Base-by-base conservation (phyloP, 2,329 filamentous ascomycete species). In the Cladobotryum protrusum region DNA sequence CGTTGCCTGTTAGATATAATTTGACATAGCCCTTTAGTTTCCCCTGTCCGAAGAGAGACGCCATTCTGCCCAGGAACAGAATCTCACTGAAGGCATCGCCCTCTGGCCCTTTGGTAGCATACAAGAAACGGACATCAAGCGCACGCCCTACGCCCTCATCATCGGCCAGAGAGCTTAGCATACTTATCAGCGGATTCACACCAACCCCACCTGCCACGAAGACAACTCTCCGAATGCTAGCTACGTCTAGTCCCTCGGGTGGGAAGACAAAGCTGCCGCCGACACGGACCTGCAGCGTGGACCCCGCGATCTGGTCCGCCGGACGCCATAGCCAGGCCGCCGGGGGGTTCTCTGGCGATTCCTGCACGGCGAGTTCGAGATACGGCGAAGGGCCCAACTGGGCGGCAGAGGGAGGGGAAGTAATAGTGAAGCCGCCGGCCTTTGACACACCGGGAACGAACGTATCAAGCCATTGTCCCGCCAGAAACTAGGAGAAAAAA, bases 401-500 rank as follows among this genome's bases (percentile, higher is more conserved):
- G 48, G 76, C 72, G 42, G 75, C 70, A 39, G 75, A 77, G 0
- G 89, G 89, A 0, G 85, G 72, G 1, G 87, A 93, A 6, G 89
- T 92, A 56, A 95, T 86, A 39, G 89, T 95, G 72, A 95, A 96
- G 51, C 90, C 90, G 33, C 90, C 90, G 3, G 88, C 83, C 63
- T 85, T 82, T 40, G 76, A 60, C 41, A 88, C 70, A 35, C 72
- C 73, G 1, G 90, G 89, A 47, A 89, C 78, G 64, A 86, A 85
- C 6, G 89, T 83, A 64, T 96, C 90, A 49, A 96, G 77, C 88
- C 89, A 96, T 73, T 95, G 90, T 48, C 90, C 90, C 5, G 90
- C 82, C 5, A 83, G 75, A 68, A 93, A 95, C 76, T 87, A 29
- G 24, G 66, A 40, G 8, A 2, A 2, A 17, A 4, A 32, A 12